Evolutionary conservation across 2,329 filamentous ascomycete genomes (phyloP), one percentile per base, ranked within the genome.

Genomic region (Fusarium buxicola): DNA sequence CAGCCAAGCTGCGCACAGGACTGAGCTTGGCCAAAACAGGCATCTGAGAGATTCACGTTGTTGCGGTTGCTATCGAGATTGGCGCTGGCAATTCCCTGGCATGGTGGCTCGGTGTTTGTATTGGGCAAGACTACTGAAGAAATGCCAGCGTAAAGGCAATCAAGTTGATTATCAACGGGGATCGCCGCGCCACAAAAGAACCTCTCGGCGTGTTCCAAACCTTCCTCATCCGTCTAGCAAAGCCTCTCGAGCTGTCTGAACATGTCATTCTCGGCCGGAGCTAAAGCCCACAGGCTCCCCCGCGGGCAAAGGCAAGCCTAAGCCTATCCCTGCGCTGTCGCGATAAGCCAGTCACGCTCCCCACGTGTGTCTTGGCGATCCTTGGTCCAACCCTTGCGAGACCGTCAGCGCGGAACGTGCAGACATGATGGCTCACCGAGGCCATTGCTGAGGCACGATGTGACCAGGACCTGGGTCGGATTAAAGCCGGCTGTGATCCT

Each of bases 281-380:
- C 27, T 31, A 43, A 25, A 25, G 36, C 21, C 36, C 18, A 21
- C 18, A 39, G 16, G 6, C 11, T 24, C 35, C 8, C n/a, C n/a
- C n/a, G n/a, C n/a, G n/a, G n/a, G n/a, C 43, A 55, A 52, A 13
- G 8, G 34, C 11, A 16, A 18, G 31, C n/a, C n/a, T n/a, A n/a
- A n/a, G n/a, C n/a, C n/a, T 15, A 60, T 56, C 51, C 55, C 30
- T 48, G 46, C 28, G 38, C 47, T 34, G 24, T 53, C 45, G 56
- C 48, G 58, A 65, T 65, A 60, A 68, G 51, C 68, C 68, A 71
- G 50, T 71, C 59, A 58, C 45, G 34, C 40, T 59, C 62, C 68
- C 66, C 68, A 70, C 68, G 68, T 70, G 68, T 50, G 61, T 66
- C 68, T 69, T 64, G 68, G 68, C 68, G 51, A 56, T 69, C 58